Base-by-base conservation (phyloP, 371 early-diverging fungal genomes). In the Enterospora canceri region DNA sequence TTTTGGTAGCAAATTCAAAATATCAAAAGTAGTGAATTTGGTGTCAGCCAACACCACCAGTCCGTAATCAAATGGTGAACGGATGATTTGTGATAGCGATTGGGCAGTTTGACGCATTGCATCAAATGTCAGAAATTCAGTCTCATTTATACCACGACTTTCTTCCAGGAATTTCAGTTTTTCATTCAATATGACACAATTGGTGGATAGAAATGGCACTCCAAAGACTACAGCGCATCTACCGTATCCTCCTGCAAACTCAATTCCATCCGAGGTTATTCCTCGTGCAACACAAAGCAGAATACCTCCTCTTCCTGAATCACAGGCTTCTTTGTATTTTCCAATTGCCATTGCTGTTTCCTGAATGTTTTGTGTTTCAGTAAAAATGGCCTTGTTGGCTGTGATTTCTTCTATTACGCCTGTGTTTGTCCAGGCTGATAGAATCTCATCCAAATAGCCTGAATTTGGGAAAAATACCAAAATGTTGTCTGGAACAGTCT, bases 51-150 rank as follows among this genome's bases (percentile, higher is more conserved):
- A 87, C 29, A 98, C 86, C 95, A 97, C 96, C 34, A 98, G 75
- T 18, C 99, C 99, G 77, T 98, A 98, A 76, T 98, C 99, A 0
- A 88, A 89, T 76, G 94, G 97, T 71, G 94, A 93, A 58, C 99
- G 83, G 63, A 98, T 68, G 8, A 95, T 97, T 64, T 97, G 85
- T 31, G 97, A 97, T 30, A 81, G 53, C 80, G 97, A 98, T 82
- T 98, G 97, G 5, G 97, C 94, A 61, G 95, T 94, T 80, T 97
- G 97, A 3, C 97, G 86, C 85, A 98, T 87, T 0, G 99, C 99
- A 76, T 98, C 97, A 81, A 98, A 98, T 0, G 92, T 91, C 69
- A 98, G 80, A 77, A 95, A 98, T 67, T 97, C 97, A 76, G 91
- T 91, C 78, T 96, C 95, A 32, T 92, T 85, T 28, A 98, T 91